Base-by-base conservation (phyloP, 768 basidiomycete species). In the Collybia sp. region DNA sequence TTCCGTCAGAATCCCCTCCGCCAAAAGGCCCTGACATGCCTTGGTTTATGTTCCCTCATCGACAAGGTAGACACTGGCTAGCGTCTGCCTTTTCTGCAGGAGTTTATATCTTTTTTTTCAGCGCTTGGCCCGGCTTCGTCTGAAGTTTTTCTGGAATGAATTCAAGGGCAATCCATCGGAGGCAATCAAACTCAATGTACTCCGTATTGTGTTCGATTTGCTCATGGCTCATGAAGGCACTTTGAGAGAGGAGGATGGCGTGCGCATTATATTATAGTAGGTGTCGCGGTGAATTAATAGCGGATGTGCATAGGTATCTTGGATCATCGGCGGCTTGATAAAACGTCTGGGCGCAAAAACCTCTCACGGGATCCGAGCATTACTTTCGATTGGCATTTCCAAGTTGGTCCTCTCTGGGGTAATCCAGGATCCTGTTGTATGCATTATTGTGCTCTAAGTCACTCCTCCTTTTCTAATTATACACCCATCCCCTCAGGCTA, bases 181-280 rank as follows among this genome's bases (percentile, higher is more conserved):
- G 31, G 68, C 72, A 1, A 72, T 93, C 53, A 85, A 80, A 65
- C 64, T 81, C 10, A 78, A 75, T 40, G 73, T 88, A n/a, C 64
- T 91, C n/a, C 81, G 91, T 55, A 77, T 87, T 45, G 61, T 93
- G 3, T 91, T 95, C 55, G 93, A 96, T 61, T 72, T 92, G 32
- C 65, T 94, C 43, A 93, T 93, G 82, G 80, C 88, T 0, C 85
- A 95, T 51, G 85, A 88, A 46, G 61, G 68, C 37, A 76, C 88
- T 61, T 61, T 83, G 20, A 68, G 65, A 3, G 62, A 61, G n/a
- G 62, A 61, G n/a, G 63, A 62, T 34, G 52, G 40, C 8, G 25
- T 25, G 8, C 8, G 25, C 8, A 25, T 25, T 8, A 25, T 25
- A 25, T 25, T 25, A 25, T 25, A 25, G 25, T 25, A 8, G 25